Base-by-base conservation (phyloP, 2,329 filamentous ascomycete genomes). In the Coleophoma eucalyptorum region DNA sequence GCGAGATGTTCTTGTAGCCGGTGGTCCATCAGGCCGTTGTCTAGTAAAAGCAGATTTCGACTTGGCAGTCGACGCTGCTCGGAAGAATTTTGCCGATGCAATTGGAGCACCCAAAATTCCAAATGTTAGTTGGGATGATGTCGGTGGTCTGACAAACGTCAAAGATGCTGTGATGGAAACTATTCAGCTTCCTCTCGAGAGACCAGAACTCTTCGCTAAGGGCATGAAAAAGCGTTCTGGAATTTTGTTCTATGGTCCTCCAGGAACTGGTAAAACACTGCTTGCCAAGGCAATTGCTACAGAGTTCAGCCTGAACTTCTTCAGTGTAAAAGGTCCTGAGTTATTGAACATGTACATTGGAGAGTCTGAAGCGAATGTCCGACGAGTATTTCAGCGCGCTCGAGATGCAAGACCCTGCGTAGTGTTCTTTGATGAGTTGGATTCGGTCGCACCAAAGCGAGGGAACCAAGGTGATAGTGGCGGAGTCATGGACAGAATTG, bases 71-170 rank as follows among this genome's bases (percentile, higher is more conserved):
- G 93, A 97, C 53, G 90, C 92, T 5, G 94, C 94, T 1, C 85
- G 94, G 49, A 97, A 97, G 78, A 97, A 97, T 70, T 99, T 99
- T 67, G 93, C 94, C 5, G 94, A 97, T 67, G 87, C 93, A 0
- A 99, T 99, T 57, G 94, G 94, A 20, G 94, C 94, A 5, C 94
- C 94, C 2, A 97, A 97, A 78, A 97, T 97, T 55, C 94, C 93
- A 6, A 97, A 96, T 56, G 94, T 99, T 6, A 87, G 87, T 19
- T 99, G 93, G 93, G 87, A 93, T 59, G 93, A 99, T 67, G 93
- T 99, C 18, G 93, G 93, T 68, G 93, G 94, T 46, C 78, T 97
- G 32, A 85, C 87, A 31, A 91, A 96, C 61, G 92, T 97, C 67
- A 97, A 97, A 73, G 91, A 96, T 59, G 92, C 93, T n/a, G 87